Percentiles rank a stretch among this genome's conserved stretches.
Evolutionary conservation across 2,329 filamentous ascomycete genomes (phyloP).

Genomic region (Ampelomyces quisqualis): DNA sequence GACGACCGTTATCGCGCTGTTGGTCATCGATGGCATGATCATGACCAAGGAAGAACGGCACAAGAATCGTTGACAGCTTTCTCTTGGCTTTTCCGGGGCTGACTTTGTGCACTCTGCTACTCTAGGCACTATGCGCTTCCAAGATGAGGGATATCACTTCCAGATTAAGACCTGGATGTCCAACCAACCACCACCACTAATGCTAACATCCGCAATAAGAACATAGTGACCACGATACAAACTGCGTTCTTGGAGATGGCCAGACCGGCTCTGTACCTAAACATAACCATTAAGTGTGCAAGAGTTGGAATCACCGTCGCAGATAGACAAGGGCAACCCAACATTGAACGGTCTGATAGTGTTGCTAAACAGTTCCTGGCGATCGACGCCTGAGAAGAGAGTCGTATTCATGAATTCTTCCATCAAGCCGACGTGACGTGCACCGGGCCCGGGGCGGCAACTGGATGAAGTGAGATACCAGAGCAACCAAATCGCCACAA

Average conservation of each 20-base stretch:
- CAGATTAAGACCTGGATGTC: slow-evolving; percentile 19
- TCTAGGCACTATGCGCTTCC: slow-evolving; percentile 14
- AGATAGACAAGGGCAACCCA: slow-evolving; percentile 7
- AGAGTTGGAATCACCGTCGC: slow-evolving; percentile 2
- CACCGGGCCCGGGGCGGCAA: too few relatives aligned
- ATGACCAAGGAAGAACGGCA: background rate
- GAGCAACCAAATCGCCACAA: slow-evolving; percentile 2
- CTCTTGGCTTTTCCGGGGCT: slow-evolving; percentile 1
- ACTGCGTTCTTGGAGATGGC: slow-evolving; percentile 10
- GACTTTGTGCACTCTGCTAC: slow-evolving; percentile 1
- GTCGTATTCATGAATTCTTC: slow-evolving; percentile 11
- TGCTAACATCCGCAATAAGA: slow-evolving; percentile 16
- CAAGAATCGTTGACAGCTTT: background rate
- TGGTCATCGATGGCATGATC: background rate
- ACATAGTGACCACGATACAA: slow-evolving; percentile 17
- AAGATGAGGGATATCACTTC: slow-evolving; percentile 18
- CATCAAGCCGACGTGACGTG: too few relatives aligned
- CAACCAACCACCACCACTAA: slow-evolving; percentile 21
- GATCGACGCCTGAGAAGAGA: slow-evolving; percentile 8
- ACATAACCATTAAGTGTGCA: slow-evolving; percentile 14
- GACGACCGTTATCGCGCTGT: background rate
- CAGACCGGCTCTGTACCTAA: slow-evolving; percentile 8
- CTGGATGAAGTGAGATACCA: slow-evolving; percentile 8
- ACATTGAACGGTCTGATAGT: slow-evolving; percentile 5
- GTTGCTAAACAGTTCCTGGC: slow-evolving; percentile 16